A percentile compares a stretch with the other conserved stretches of the same genome.
These are phyloP conservation scores for Coix lacrymajobi DNA, from an alignment of 176 grass and related monocot genomes.

Conservation along the genomic window DNA sequence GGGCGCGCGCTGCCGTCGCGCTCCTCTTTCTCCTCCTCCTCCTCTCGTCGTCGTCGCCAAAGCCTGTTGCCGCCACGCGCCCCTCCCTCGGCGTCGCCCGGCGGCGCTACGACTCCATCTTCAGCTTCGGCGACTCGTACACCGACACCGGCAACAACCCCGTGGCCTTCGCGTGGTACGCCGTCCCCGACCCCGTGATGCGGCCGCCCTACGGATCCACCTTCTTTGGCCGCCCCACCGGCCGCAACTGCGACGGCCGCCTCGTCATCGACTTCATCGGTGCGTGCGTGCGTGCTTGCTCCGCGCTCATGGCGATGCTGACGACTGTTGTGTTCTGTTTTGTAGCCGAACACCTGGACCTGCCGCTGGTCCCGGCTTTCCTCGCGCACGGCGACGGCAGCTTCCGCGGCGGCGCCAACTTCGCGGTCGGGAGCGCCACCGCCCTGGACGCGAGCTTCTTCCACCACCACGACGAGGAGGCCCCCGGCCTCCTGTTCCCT, in stretches of 20 bases:
- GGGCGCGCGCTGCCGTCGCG: no score
- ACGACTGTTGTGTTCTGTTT: no score
- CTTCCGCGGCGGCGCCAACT: slow-evolving; percentile 43
- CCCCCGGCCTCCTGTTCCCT: not conserved
- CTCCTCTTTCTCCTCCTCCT: no score
- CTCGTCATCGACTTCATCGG: slow-evolving; percentile 67
- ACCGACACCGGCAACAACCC: slow-evolving; percentile 56
- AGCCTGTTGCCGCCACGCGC: not conserved
- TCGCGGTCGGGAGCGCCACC: slow-evolving; percentile 39
- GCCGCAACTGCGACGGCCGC: slow-evolving; percentile 56
- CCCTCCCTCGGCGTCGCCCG: not conserved
- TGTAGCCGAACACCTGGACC: slow-evolving; percentile 15
- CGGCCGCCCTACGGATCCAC: slow-evolving; percentile 37
- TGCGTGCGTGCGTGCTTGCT: not conserved
- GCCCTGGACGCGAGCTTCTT: slow-evolving; percentile 30
- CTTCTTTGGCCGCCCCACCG: slow-evolving; percentile 41
- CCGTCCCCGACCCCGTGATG: not conserved
- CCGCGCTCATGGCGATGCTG: not conserved
- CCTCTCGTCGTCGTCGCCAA: not conserved
- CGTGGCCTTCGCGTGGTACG: not conserved
- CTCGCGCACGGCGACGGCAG: not conserved
- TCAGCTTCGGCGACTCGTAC: slow-evolving; percentile 57
- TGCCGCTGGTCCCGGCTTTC: slow-evolving; percentile 36
- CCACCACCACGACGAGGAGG: not conserved
- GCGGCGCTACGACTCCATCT: slow-evolving; percentile 25